phyloP scores from a whole-genome alignment of 768 basidiomycete species.

The Rhodotorula graminis region DNA sequence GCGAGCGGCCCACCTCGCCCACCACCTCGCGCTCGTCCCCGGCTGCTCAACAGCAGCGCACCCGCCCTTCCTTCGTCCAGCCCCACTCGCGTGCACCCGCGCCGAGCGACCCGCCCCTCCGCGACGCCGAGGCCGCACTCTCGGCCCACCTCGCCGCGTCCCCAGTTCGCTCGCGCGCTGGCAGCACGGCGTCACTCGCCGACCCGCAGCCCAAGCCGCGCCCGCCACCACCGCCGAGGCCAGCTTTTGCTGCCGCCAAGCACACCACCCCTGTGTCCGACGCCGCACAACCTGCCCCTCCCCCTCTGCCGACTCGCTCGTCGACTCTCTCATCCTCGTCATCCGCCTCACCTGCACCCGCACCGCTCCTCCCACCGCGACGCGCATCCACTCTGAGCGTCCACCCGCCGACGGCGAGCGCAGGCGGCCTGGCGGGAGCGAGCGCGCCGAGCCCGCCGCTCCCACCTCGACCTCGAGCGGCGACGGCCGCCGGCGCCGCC shows the following conservation, averaged over 20 bases:
- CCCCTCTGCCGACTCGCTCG: too few species aligned
- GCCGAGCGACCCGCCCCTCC: too few species aligned
- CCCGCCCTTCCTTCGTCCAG: too few species aligned
- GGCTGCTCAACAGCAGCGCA: too few species aligned
- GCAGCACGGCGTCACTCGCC: not conserved
- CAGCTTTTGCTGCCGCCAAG: too few species aligned
- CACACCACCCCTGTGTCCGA: too few species aligned
- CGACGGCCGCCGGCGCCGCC: too few species aligned
- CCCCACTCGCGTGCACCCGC: not conserved
- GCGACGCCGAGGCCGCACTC: not conserved
- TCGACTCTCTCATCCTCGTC: too few species aligned
- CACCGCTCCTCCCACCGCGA: not conserved
- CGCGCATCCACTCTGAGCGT: not conserved
- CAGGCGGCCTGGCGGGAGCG: too few species aligned
- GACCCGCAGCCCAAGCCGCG: not conserved
- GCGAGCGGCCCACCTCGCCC: not conserved
- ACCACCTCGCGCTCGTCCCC: not conserved
- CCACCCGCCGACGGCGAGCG: too few species aligned
- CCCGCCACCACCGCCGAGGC: not conserved
- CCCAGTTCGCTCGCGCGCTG: not conserved
- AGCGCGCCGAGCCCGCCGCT: not conserved
- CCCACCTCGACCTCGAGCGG: not conserved
- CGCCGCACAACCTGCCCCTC: too few species aligned
- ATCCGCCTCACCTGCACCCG: too few species aligned
- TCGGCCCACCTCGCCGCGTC: not conserved